phyloP scores from a whole-genome alignment of 2,329 filamentous ascomycete species.

The Alternaria atra region DNA sequence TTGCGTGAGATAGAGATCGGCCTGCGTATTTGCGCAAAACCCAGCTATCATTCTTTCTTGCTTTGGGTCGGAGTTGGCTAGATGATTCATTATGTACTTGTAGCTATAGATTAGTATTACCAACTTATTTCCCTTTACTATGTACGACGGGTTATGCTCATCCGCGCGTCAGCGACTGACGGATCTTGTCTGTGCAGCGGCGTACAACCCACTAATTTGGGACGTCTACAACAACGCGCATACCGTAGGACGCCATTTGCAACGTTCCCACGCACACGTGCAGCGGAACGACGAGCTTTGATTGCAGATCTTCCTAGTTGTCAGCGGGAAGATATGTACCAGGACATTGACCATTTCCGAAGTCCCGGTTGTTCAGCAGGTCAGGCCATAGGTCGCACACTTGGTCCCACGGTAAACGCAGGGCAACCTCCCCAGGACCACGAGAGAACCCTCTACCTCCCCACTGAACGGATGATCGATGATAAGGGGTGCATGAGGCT shows the following conservation, averaged over 20 bases:
- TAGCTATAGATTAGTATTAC: background rate
- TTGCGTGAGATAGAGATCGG: background rate
- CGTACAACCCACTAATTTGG: conserved; percentile 7
- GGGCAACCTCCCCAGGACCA: background rate
- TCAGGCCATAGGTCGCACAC: conserved; percentile 4
- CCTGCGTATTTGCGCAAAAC: background rate
- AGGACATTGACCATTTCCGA: conserved; percentile 22
- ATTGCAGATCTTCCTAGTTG: conserved; percentile 19
- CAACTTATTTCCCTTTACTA: background rate
- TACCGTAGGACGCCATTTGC: conserved; percentile 24
- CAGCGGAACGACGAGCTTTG: conserved; percentile 32
- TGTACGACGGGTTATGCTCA: conserved; percentile 1
- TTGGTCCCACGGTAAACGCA: background rate
- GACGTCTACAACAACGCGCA: conserved; percentile 9
- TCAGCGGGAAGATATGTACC: conserved; percentile 11
- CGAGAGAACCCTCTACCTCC: background rate
- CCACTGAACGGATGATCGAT: conserved; percentile 9
- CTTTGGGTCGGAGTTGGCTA: conserved; percentile 4
- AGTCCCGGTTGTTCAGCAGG: background rate
- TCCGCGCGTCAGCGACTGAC: conserved; percentile 5
- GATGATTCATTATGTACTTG: background rate
- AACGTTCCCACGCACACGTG: conserved; percentile 11
- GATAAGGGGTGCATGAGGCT: conserved; percentile 16
- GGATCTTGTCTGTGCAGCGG: conserved; percentile 12
- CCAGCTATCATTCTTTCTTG: background rate